Evolutionary conservation across 2,329 filamentous ascomycete genomes (phyloP), one percentile per base, ranked within the genome.

Genomic region (Chaetoscypha palmicola): DNA sequence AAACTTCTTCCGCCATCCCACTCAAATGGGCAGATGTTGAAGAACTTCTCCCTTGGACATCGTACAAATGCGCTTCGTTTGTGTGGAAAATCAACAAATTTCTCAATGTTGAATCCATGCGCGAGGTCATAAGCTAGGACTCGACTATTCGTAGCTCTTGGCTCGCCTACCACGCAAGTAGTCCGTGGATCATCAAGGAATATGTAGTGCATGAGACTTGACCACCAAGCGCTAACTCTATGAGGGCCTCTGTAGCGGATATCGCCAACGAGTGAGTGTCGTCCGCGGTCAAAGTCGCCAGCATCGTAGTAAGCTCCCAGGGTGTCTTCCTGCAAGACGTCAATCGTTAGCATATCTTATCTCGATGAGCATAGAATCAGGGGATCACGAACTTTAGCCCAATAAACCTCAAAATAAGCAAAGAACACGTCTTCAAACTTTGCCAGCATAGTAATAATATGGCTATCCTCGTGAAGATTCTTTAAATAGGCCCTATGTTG

Each of bases 331-430:
- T 73, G 50, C 46, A 16, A 36, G 3, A 22, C 9, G 19, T 19
- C 14, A 28, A 26, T 34, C 3, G 33, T 35, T 12, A 32, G 4
- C 14, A 35, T 17, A 17, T 24, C 3, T 42, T 8, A 11, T 2
- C 34, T 17, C 30, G 34, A 34, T 23, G n/a, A 23, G 20, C 5
- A 16, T 24, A 17, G 5, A 11, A 14, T 14, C 20, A 16, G 36
- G 20, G 19, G 21, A 10, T 48, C 46, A 33, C 63, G 49, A 65
- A 76, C 74, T 68, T 79, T 80, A 26, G 79, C 81, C 83, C 83
- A 90, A 62, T 89, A 90, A 1, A 89, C 69, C 62, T 91, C 86
- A 59, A 86, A 89, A 61, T 90, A 90, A 0, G 83, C 80, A 61
- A 90, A 90, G 37, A 69, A 74, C 2, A 71, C 72, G 22, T 83